phyloP scores from a whole-genome alignment of 1,284 basidiomycete species.

The Sporisorium graminicola region DNA sequence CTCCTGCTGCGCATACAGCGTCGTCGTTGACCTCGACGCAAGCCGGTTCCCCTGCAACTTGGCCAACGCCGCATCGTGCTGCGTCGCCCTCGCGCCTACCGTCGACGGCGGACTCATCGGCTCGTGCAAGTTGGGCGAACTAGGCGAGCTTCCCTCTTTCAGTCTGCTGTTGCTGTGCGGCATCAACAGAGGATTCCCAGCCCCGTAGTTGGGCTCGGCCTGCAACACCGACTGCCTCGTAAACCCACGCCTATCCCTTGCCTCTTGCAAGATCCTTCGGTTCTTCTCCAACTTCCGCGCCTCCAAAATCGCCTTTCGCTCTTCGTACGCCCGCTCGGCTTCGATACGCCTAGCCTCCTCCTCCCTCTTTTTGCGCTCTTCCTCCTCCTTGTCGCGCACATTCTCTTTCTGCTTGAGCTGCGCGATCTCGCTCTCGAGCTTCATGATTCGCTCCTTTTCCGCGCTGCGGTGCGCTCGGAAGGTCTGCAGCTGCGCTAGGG shows the following conservation, averaged over 20 bases:
- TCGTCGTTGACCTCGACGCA: slow-evolving; percentile 15
- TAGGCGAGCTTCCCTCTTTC: slow-evolving; percentile 26
- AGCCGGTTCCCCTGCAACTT: slow-evolving; percentile 25
- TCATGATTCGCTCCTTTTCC: slow-evolving; percentile 40
- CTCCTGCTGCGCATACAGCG: slow-evolving; percentile 25
- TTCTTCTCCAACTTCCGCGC: slow-evolving; percentile 42
- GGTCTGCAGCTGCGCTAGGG: slow-evolving; percentile 44
- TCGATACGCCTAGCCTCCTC: slow-evolving; percentile 38
- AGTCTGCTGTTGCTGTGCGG: slow-evolving; percentile 1
- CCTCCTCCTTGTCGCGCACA: slow-evolving; percentile 34
- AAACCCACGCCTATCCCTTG: slow-evolving; percentile 41
- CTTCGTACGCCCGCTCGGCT: slow-evolving; percentile 23
- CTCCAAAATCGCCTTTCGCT: slow-evolving; percentile 30
- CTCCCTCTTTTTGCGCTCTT: slow-evolving; percentile 30
- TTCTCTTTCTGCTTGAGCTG: slow-evolving; percentile 26
- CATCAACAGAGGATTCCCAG: slow-evolving; percentile 37
- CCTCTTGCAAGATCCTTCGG: slow-evolving; percentile 38
- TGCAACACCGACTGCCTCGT: slow-evolving; percentile 37
- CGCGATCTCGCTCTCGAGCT: slow-evolving; percentile 41
- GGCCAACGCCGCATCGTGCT: slow-evolving; percentile 16
- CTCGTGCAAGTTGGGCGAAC: slow-evolving; percentile 24
- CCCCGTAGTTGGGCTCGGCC: slow-evolving; percentile 44
- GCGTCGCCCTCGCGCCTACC: slow-evolving; percentile 1
- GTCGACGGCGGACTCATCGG: slow-evolving; percentile 5
- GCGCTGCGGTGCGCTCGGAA: slow-evolving; percentile 34